These are phyloP conservation scores for Trichophyton mentagrophytes DNA, from an alignment of 2,329 filamentous ascomycete genomes.

Conservation along the genomic window DNA sequence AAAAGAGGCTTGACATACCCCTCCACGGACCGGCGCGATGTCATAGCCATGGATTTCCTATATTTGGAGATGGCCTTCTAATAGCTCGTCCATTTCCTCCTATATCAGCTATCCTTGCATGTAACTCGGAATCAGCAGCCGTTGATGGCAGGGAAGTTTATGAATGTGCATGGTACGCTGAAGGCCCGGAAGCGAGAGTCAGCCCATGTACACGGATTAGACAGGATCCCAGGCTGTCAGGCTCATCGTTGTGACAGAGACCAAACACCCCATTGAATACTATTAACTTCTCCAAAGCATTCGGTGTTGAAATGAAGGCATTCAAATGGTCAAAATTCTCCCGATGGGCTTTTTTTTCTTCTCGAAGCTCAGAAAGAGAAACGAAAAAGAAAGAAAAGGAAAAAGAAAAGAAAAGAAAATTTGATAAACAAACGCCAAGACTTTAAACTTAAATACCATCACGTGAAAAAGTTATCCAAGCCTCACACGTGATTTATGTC, in stretches of 20 bases:
- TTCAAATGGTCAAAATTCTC: background rate
- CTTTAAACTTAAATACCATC: background rate
- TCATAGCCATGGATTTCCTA: background rate
- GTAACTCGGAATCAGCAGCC: background rate
- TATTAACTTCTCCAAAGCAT: no score
- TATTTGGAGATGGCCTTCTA: background rate
- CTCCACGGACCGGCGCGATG: background rate
- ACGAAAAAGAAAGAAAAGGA: background rate
- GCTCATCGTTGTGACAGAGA: background rate
- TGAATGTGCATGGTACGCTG: background rate
- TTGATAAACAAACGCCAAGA: background rate
- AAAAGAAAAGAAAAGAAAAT: background rate
- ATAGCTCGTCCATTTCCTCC: background rate
- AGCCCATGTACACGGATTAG: background rate
- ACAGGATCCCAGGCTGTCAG: background rate
- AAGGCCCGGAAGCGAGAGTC: background rate
- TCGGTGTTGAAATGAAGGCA: no score
- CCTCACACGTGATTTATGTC: background rate
- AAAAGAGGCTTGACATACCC: background rate
- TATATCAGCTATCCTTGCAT: background rate
- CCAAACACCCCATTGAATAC: no score
- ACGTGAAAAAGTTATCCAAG: background rate
- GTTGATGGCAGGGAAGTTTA: background rate
- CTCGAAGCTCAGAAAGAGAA: background rate
- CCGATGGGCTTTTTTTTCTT: background rate